These are phyloP conservation scores for Carex littledalei DNA, from an alignment of 176 grass and related monocot species.

Conservation along the genomic window DNA sequence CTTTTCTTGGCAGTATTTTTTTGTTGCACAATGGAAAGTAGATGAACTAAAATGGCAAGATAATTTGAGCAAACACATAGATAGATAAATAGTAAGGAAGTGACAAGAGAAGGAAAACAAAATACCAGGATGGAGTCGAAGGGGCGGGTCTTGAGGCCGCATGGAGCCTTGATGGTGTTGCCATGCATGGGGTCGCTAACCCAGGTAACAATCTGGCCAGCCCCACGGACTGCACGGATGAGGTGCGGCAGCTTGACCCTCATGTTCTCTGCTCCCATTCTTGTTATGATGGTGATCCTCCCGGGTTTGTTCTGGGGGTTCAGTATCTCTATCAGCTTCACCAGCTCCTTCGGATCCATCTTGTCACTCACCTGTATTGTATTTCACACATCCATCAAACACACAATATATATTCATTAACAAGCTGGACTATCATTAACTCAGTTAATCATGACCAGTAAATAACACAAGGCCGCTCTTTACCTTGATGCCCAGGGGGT, in stretches of 20 bases:
- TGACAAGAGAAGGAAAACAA: constrained; percentile 8
- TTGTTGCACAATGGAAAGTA: not conserved
- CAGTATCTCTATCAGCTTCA: constrained; percentile 92
- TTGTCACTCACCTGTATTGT: constrained; percentile 81
- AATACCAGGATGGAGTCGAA: constrained; percentile 81
- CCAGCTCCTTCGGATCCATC: constrained; percentile 84
- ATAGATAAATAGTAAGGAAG: not conserved
- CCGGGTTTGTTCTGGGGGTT: constrained; percentile 94
- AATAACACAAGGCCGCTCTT: not conserved
- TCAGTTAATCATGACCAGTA: not conserved
- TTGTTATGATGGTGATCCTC: constrained; percentile 91
- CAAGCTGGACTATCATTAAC: not conserved
- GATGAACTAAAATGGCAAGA: not conserved
- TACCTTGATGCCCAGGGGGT: constrained; percentile 94
- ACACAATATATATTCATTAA: not conserved
- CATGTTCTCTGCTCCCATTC: constrained; percentile 98
- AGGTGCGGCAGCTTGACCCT: constrained; percentile 94
- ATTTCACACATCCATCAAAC: constrained; percentile 21
- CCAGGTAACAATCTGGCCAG: constrained; percentile 91
- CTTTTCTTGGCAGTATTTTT: not conserved
- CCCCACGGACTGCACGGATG: constrained; percentile 67
- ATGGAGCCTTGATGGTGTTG: constrained; percentile 95
- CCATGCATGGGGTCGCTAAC: constrained; percentile 97
- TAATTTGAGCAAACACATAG: not conserved
- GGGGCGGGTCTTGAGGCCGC: constrained; percentile 87